Conservation (phyloP, 331 rosid genomes). For the Phaseolus coccineus region DNA sequence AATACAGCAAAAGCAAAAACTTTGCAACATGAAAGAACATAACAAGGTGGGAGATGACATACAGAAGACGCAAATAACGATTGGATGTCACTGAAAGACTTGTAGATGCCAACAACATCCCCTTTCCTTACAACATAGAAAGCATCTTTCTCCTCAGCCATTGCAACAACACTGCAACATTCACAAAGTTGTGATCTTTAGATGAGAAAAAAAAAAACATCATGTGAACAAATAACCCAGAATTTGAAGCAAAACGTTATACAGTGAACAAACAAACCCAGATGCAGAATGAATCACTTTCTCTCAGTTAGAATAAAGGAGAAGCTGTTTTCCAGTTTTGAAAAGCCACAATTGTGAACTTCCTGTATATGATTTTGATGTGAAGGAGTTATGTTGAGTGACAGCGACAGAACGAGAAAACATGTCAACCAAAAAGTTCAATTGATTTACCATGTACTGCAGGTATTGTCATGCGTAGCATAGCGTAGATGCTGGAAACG, state of each 20-base stretch:
- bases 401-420: not conserved
- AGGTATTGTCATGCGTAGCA: not conserved
- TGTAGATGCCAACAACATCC: constrained; percentile 77
- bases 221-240: not conserved
- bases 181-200: constrained; percentile 14
- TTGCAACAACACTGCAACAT: constrained; percentile 48
- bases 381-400: not conserved
- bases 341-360: not conserved
- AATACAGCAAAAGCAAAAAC: constrained; percentile 19
- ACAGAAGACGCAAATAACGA: constrained; percentile 63
- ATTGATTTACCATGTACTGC: not conserved
- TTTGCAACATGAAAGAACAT: constrained; percentile 1
- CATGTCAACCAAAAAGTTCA: not conserved
- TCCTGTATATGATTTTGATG: not conserved
- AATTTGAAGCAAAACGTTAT: not conserved
- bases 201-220: not conserved
- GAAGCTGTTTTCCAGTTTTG: not conserved
- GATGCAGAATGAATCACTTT: not conserved
- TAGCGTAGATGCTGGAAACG: not conserved
- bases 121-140: constrained; percentile 82
- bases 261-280: constrained; percentile 34
- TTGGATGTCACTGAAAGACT: constrained; percentile 62
- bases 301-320: not conserved
- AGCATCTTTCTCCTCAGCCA: constrained; percentile 79
- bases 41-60: constrained; percentile 32